phyloP scores from a whole-genome alignment of 2,329 filamentous ascomycete species.

The Ascochyta rabiei region DNA sequence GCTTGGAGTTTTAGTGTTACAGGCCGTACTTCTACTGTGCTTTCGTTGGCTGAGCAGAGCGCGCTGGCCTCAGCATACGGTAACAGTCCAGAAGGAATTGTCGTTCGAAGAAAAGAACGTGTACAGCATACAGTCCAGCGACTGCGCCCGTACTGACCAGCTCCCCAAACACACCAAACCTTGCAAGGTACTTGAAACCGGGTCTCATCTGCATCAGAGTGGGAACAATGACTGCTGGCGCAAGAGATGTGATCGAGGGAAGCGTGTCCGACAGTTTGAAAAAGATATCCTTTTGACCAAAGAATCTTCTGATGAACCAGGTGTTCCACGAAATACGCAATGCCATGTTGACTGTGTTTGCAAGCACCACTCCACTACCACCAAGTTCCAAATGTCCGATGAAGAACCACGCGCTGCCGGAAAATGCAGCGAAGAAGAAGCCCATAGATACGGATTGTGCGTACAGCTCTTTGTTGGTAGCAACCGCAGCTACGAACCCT shows the following conservation, averaged over 20 bases:
- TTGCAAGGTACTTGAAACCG: conserved; percentile 28
- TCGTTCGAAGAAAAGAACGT: conserved; percentile 44
- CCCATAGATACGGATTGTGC: conserved; percentile 84
- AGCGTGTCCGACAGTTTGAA: conserved; percentile 28
- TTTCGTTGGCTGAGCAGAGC: not conserved
- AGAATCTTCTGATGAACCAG: conserved; percentile 66
- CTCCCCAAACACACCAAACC: conserved; percentile 52
- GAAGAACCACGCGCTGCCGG: conserved; percentile 73
- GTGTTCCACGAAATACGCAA: conserved; percentile 83
- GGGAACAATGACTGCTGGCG: conserved; percentile 47
- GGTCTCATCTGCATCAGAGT: conserved; percentile 43
- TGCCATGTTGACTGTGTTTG: conserved; percentile 89
- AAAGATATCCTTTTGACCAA: conserved; percentile 24
- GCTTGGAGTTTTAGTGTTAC: too few relatives aligned
- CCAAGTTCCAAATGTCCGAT: conserved; percentile 73
- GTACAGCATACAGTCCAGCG: conserved; percentile 43
- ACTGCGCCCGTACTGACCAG: conserved; percentile 47
- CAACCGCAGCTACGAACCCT: conserved; percentile 89
- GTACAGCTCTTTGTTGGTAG: conserved; percentile 75
- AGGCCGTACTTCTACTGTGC: not conserved
- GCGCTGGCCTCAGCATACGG: conserved; percentile 36
- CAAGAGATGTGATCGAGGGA: conserved; percentile 40
- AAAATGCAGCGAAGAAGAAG: conserved; percentile 78
- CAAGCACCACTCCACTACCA: conserved; percentile 79
- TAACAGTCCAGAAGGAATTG: conserved; percentile 44